Conservation (phyloP, 2,329 filamentous ascomycete species). For the Colletotrichum trifolii region DNA sequence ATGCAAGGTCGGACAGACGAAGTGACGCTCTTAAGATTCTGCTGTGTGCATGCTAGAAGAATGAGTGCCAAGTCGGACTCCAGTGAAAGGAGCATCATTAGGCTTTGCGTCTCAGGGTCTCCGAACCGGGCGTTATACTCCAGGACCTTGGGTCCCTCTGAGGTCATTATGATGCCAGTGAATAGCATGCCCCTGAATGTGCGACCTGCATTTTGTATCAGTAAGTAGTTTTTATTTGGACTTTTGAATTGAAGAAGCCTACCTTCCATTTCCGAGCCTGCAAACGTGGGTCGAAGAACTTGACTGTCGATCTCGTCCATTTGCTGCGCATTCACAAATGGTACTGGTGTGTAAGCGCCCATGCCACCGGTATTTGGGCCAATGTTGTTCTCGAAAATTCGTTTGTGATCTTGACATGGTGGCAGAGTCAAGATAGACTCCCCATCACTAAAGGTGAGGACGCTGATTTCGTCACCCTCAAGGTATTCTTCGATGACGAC, state of each 20-base stretch:
- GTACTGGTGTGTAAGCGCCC: slow-evolving; percentile 96
- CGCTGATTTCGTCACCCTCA: slow-evolving; percentile 89
- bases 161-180: slow-evolving; percentile 94
- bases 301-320: slow-evolving; percentile 81
- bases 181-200: slow-evolving; percentile 82
- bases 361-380: slow-evolving; percentile 97
- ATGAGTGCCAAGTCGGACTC: slow-evolving; percentile 84
- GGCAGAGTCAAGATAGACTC: slow-evolving; percentile 85
- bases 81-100: slow-evolving; percentile 81
- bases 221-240: neutral
- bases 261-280: slow-evolving; percentile 58
- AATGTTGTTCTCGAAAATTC: slow-evolving; percentile 87
- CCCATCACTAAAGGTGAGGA: slow-evolving; percentile 92
- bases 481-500: slow-evolving; percentile 97
- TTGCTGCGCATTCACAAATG: slow-evolving; percentile 79
- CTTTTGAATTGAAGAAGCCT: neutral
- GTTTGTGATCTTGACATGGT: slow-evolving; percentile 96
- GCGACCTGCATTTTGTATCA: slow-evolving; percentile 14
- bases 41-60: slow-evolving; percentile 85
- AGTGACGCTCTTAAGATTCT: slow-evolving; percentile 76
- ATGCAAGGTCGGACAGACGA: slow-evolving; percentile 78
- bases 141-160: slow-evolving; percentile 80
- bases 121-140: slow-evolving; percentile 96
- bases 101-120: slow-evolving; percentile 90
- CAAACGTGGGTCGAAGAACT: slow-evolving; percentile 89